These are phyloP conservation scores for Nasturtium officinale DNA, from an alignment of 345 rosid species.

Conservation along the genomic window DNA sequence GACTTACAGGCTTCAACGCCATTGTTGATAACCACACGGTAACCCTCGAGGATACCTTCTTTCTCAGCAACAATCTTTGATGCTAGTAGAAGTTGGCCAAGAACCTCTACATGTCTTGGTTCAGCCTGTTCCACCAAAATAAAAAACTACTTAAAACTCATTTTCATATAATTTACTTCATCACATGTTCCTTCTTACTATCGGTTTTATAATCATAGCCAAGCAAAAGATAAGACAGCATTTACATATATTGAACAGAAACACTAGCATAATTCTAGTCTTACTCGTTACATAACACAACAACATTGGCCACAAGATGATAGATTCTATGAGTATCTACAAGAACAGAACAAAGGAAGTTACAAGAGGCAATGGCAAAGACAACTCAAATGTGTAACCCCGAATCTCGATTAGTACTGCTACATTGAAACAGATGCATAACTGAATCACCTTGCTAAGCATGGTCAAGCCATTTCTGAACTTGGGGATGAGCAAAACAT, in stretches of 20 bases:
- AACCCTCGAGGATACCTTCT: slow-evolving; percentile 86
- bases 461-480: slow-evolving; percentile 74
- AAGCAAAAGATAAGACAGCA: not conserved
- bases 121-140: too few relatives aligned
- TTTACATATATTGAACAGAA: slow-evolving; percentile 3
- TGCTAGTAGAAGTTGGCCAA: slow-evolving; percentile 74
- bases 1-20: slow-evolving; percentile 81
- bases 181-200: not conserved
- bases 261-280: not conserved
- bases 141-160: too few relatives aligned
- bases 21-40: slow-evolving; percentile 90
- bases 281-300: slow-evolving; percentile 11
- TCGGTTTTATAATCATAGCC: not conserved
- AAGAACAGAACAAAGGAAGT: slow-evolving; percentile 3
- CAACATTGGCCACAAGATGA: not conserved
- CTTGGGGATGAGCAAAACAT: slow-evolving; percentile 87
- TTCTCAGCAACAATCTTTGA: slow-evolving; percentile 89
- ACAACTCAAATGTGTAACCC: too few relatives aligned
- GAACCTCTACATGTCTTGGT: slow-evolving; percentile 66
- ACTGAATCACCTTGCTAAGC: slow-evolving; percentile 61
- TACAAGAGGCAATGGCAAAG: not conserved
- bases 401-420: too few relatives aligned
- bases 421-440: too few relatives aligned
- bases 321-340: not conserved
- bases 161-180: not conserved